These are phyloP conservation scores for Prototheca stagnorum DNA, from an alignment of 163 green algal species.

Conservation along the genomic window DNA sequence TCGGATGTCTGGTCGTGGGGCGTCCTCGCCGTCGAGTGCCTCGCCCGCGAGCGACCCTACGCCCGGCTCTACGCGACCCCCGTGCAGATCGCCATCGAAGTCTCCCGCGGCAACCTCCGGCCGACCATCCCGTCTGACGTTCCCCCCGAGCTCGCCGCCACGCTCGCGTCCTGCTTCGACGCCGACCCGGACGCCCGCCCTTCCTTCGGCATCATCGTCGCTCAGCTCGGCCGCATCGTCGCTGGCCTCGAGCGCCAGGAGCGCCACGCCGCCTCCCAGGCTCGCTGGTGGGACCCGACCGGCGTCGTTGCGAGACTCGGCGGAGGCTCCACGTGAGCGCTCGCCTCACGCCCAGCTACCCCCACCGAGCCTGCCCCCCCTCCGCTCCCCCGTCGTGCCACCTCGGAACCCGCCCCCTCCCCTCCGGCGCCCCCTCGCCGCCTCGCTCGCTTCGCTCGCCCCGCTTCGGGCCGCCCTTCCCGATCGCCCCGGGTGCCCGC, in stretches of 20 bases:
- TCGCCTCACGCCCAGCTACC: not conserved
- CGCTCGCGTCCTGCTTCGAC: constrained; percentile 25
- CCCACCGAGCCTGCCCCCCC: not conserved
- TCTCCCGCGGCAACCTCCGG: constrained; percentile 40
- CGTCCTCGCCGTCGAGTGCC: constrained; percentile 60
- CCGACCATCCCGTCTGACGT: constrained; percentile 26
- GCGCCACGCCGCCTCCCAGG: not conserved
- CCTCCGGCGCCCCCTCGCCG: no score
- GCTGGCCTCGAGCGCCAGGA: constrained; percentile 3
- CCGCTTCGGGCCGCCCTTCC: no score
- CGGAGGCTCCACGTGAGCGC: not conserved
- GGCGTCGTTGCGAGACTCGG: not conserved
- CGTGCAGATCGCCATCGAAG: constrained; percentile 48
- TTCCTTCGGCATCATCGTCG: constrained; percentile 30
- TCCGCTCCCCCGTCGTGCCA: no score
- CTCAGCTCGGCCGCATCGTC: constrained; percentile 18
- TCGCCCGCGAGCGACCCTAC: constrained; percentile 50
- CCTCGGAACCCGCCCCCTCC: no score
- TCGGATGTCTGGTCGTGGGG: constrained; percentile 78
- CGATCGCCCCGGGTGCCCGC: no score
- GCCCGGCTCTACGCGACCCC: constrained; percentile 46
- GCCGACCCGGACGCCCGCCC: constrained; percentile 39
- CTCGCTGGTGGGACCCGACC: no score
- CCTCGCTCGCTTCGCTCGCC: no score
- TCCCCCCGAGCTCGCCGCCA: constrained; percentile 14